These are phyloP conservation scores for Fusarium cyanostomum DNA, from an alignment of 2,329 filamentous ascomycete genomes.

Conservation along the genomic window DNA sequence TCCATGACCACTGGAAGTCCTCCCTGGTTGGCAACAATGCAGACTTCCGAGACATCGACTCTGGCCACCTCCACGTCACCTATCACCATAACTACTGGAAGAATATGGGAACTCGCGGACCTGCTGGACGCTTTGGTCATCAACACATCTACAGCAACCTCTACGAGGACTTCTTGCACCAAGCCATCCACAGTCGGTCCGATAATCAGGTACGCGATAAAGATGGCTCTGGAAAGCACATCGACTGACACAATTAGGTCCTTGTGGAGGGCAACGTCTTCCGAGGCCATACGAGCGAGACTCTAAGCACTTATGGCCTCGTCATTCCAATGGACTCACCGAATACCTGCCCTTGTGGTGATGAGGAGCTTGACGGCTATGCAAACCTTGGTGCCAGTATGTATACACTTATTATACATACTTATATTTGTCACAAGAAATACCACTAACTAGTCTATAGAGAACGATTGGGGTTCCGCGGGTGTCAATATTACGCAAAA, in stretches of 20 bases:
- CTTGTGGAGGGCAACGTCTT: conserved; percentile 61
- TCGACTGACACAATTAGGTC: conserved; percentile 42
- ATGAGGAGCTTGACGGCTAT: conserved; percentile 63
- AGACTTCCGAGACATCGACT: conserved; percentile 52
- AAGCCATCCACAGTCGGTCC: conserved; percentile 59
- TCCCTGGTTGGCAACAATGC: conserved; percentile 56
- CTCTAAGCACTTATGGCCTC: conserved; percentile 62
- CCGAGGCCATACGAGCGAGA: conserved; percentile 57
- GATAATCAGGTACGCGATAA: conserved; percentile 49
- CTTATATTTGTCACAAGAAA: conserved; percentile 43
- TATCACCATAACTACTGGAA: conserved; percentile 62
- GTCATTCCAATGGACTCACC: conserved; percentile 65
- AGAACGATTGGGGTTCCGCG: conserved; percentile 59
- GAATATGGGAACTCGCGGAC: conserved; percentile 57
- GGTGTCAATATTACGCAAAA: conserved; percentile 62
- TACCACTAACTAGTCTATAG: conserved; percentile 27
- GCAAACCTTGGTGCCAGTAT: conserved; percentile 62
- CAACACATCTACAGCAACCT: conserved; percentile 61
- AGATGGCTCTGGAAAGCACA: accelerated
- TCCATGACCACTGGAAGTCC: conserved; percentile 60
- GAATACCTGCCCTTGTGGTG: conserved; percentile 62
- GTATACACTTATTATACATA: conserved; percentile 29
- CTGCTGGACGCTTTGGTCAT: conserved; percentile 59
- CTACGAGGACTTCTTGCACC: conserved; percentile 58
- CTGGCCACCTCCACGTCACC: conserved; percentile 56